Evolutionary conservation across 2,329 filamentous ascomycete genomes (phyloP), one percentile per base, ranked within the genome.

Genomic region (Sporothrix sp.): DNA sequence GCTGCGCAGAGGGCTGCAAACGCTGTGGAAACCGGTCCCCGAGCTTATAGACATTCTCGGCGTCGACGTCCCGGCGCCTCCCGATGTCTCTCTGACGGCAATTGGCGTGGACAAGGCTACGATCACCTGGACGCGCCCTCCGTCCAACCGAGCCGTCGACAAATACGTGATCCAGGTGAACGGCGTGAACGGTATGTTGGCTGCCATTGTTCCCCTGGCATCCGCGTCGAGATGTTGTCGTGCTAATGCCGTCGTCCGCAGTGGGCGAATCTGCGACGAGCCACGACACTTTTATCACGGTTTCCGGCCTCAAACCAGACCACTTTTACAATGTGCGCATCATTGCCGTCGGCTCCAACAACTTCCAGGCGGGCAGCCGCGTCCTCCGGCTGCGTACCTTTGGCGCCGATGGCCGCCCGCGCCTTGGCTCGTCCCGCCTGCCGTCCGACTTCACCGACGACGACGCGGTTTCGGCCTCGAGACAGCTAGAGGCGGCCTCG

Each of bases 101-200:
- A 93, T 98, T 60, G 86, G 85, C 58, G 77, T 87, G 25, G 87
- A 94, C 64, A 87, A 89, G 51, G 86, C 94, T 28, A 86, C 90
- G 27, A 75, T 98, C 38, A 89, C 90, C 65, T 98, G 93, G 93
- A 87, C 89, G 55, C 79, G 83, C 53, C 84, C 87, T 0, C 78
- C 73, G 3, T 66, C 70, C 38, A 79, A 76, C 55, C 75, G 78
- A 35, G 76, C 85, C 3, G 85, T 94, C 49, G 78, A 88, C 48
- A 94, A 90, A 68, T 93, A 95, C 63, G 77, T 91, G 40, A 87
- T 98, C 48, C 87, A 95, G 64, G 83, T 98, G 57, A 97, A 98
- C 66, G 91, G 91, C 37, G 83, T 91, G 38, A 87, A 88, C 70
- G 87, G 87, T 93, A 68, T 66, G 81, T n/a, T 21, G 23, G n/a